These are phyloP conservation scores for Boletus subluridellus DNA, from an alignment of 1,284 basidiomycete genomes.

Conservation along the genomic window DNA sequence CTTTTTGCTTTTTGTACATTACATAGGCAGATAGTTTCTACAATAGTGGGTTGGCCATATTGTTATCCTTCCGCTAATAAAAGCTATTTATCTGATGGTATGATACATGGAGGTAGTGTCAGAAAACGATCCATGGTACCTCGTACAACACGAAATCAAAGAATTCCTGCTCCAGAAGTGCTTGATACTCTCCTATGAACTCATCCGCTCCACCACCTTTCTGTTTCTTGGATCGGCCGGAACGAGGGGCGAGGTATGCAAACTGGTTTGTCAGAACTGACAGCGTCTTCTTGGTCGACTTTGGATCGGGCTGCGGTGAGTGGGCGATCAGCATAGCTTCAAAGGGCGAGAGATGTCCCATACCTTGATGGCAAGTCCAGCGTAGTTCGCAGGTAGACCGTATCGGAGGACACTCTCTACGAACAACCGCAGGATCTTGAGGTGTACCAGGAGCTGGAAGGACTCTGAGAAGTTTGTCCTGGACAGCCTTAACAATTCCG, in stretches of 20 bases:
- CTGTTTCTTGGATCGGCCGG: constrained; percentile 43
- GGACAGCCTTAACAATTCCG: constrained; percentile 89
- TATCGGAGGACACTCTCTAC: constrained; percentile 96
- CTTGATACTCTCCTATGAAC: constrained; percentile 84
- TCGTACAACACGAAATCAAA: constrained; percentile 91
- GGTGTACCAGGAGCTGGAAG: constrained; percentile 90
- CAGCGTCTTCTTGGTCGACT: constrained; percentile 78
- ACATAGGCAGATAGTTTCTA: constrained; percentile 43
- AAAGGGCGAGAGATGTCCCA: constrained; percentile 14
- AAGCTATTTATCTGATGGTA: constrained; percentile 28
- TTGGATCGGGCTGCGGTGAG: constrained; percentile 74
- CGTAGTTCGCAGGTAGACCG: constrained; percentile 91
- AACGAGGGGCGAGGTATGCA: constrained; percentile 70
- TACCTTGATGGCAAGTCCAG: constrained; percentile 80
- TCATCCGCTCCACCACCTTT: constrained; percentile 52
- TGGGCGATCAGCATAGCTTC: neutral
- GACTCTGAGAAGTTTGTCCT: constrained; percentile 97
- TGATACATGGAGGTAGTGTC: constrained; percentile 17
- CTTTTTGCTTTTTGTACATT: constrained; percentile 35
- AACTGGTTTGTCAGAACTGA: constrained; percentile 74
- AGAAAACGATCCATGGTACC: constrained; percentile 73
- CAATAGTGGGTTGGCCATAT: constrained; percentile 51
- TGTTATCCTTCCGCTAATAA: constrained; percentile 49
- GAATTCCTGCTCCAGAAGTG: constrained; percentile 89
- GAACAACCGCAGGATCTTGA: constrained; percentile 89